Base-by-base conservation (phyloP, 1,139 yeast species). In the Nakaseomyces kungkrabaensis region DNA sequence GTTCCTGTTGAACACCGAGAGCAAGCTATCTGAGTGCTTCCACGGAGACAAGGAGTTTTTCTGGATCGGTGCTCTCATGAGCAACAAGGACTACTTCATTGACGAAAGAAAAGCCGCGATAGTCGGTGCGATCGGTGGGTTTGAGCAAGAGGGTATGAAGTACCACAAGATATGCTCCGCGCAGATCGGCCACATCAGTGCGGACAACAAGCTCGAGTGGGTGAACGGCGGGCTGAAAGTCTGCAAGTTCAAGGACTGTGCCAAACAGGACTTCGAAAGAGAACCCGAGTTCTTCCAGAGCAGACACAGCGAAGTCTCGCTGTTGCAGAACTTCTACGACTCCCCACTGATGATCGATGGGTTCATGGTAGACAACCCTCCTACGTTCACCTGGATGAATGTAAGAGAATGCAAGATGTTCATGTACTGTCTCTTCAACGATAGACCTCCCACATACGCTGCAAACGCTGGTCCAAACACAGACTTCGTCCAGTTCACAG, bases 21-120 rank as follows among this genome's bases (percentile, higher is more conserved):
- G 54, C 2, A 59, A 59, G 3, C 34, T 52, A 10, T 42, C 38
- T 3, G 36, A 46, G 9, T 56, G 54, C 25, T 50, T 75, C 10
- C 74, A 77, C 71, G 81, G 81, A 2, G 83, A 78, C 51, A 78
- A 78, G 55, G 82, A 78, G 55, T 66, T 76, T 59, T 78, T 76
- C 57, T 78, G 82, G 82, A 55, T 78, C 8, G 76, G 78, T 1
- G 61, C 75, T 47, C 68, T 50, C 3, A 17, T 46, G 17, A 37
- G 41, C 11, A 49, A 46, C 41, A 37, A 37, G 10, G 41, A 36
- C 3, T 51, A 45, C 41, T 37, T 25, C 17, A 47, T 51, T 24
- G 33, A 49, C 44, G 46, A 43, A 13, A 27, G 46, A 26, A 45
- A 37, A 10, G 52, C 52, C 4, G 46, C 50, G 4, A 50, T 46